Percentiles rank a stretch among this genome's conserved stretches.
phyloP scores from a whole-genome alignment of 345 rosid genomes.

The Barbarea vulgaris region DNA sequence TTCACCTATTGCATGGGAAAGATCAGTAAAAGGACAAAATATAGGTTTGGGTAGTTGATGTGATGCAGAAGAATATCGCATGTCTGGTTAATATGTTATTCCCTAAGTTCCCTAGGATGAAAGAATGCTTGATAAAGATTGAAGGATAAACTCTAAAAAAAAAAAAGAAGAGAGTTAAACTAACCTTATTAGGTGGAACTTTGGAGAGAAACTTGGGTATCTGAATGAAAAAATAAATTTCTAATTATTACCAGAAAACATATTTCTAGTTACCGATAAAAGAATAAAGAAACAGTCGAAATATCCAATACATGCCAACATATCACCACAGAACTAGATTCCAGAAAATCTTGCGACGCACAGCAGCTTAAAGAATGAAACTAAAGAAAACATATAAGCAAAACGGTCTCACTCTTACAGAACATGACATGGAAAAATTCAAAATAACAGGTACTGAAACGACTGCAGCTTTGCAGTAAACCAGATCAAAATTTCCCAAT shows the following conservation, averaged over 20 bases:
- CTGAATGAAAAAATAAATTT: constrained; percentile 15
- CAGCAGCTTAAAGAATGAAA: constrained; percentile 20
- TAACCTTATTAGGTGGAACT: constrained; percentile 64
- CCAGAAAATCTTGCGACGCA: neutral
- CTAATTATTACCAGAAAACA: neutral
- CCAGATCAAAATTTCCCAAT: neutral
- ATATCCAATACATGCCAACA: constrained; percentile 10
- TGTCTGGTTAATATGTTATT: constrained; percentile 6
- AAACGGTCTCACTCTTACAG: constrained; percentile 15
- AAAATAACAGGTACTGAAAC: neutral
- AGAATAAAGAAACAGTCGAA: neutral
- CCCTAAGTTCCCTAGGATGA: neutral
- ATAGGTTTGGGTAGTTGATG: neutral
- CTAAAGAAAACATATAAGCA: constrained; percentile 20
- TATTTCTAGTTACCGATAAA: neutral
- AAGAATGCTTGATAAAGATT: constrained; percentile 3
- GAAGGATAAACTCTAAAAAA: neutral
- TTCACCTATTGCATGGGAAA: constrained; percentile 62
- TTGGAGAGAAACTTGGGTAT: constrained; percentile 42
- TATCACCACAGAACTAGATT: constrained; percentile 26
- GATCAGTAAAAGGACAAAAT: constrained; percentile 9
- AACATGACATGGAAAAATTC: constrained; percentile 10
- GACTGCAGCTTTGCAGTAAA: constrained; percentile 12
- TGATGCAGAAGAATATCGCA: constrained; percentile 17
- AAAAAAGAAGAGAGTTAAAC: neutral